Evolutionary conservation across 225 moss, liverwort and hornwort species (phyloP), one percentile per base, ranked within the genome.

Genomic region (Asterella californica): DNA sequence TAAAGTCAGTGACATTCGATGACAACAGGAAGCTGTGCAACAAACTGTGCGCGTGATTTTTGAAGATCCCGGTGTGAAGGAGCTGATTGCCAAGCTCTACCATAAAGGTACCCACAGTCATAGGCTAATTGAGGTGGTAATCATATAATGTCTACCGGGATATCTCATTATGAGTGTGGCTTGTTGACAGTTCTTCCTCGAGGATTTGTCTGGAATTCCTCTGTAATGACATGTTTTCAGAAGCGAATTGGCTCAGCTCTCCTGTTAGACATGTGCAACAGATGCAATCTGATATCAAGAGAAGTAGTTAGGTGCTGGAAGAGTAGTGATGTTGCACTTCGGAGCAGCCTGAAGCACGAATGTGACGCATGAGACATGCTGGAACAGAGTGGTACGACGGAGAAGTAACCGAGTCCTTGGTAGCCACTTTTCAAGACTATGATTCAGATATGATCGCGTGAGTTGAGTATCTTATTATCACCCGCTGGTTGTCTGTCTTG

Each of bases 1-100:
- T 37, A 11, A 7, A 37, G 7, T 38, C 34, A 36, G 37, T 11
- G 50, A 36, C 12, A 52, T 52, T 32, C 42, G 14, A 61, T 87
- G 61, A 53, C 69, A 79, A 55, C 91, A 96, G 99, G 99, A 99
- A 82, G 93, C 88, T 42, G 88, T 99, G 83, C 89, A 95, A 68
- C 93, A 95, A 86, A 95, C 93, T 79, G 95, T 95, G 76, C 90
- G 89, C 75, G 95, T 95, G 74, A 99, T 99, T 76, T 99, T 99
- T 90, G 99, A 99, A 81, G 99, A 99, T 79, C 99, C 99, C 79
- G 99, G 99, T 67, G 99, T 99, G 45, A 95, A 91, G 76, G 99
- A 99, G 87, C 83, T 99, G 66, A 95, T 99, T 75, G 89, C 84
- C 15, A 99, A 99, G 89, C 95, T 99, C 37, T 99, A 99, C 76